Conservation (phyloP, 1,284 basidiomycete genomes). For the Ustilago curta region DNA sequence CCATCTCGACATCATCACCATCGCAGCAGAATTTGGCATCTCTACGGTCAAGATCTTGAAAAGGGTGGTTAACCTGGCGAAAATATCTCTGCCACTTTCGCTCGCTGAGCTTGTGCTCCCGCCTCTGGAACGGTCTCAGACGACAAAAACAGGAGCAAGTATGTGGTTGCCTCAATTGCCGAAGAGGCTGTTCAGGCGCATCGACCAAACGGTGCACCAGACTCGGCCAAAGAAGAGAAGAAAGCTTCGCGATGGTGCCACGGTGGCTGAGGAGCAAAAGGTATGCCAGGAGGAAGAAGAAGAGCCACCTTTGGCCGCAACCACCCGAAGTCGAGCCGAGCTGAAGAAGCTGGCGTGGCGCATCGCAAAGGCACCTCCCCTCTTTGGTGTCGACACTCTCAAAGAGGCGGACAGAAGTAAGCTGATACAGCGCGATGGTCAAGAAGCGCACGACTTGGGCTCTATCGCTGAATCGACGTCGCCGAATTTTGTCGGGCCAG, state of each 20-base stretch:
- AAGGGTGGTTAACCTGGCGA: slow-evolving; percentile 2
- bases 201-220: slow-evolving; percentile 3
- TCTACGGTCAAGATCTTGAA: slow-evolving; percentile 19
- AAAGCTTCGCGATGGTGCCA: slow-evolving; percentile 3
- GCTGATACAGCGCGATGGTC: neutral
- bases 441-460: neutral
- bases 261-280: neutral
- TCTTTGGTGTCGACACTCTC: neutral
- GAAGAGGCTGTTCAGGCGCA: slow-evolving; percentile 37
- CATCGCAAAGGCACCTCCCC: neutral
- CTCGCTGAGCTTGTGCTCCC: slow-evolving; percentile 1
- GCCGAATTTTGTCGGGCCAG: slow-evolving; percentile 5
- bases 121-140: neutral
- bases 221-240: slow-evolving; percentile 16
- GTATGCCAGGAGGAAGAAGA: neutral
- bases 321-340: neutral
- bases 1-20: slow-evolving; percentile 21
- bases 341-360: slow-evolving; percentile 1
- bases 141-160: neutral
- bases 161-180: slow-evolving; percentile 10
- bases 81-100: neutral
- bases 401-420: neutral
- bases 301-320: neutral
- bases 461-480: neutral
- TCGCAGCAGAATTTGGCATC: slow-evolving; percentile 28